phyloP scores from a whole-genome alignment of 805 yeast species.

The Priceomyces castillae region DNA sequence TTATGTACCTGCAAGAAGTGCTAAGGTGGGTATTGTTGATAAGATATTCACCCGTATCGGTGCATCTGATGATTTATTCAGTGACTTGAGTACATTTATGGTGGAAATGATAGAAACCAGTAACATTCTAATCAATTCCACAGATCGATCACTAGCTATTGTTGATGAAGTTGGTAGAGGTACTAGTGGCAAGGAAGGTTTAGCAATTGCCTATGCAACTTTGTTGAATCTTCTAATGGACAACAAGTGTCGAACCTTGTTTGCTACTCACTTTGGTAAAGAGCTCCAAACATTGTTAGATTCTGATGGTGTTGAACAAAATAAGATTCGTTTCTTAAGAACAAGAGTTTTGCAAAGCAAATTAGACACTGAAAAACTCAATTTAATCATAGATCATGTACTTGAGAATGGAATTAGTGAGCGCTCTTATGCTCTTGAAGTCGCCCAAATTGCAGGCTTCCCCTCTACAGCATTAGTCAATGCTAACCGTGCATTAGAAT shows the following conservation, averaged over 20 bases:
- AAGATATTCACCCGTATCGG: constrained; percentile 82
- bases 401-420: constrained; percentile 66
- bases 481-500: constrained; percentile 39
- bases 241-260: constrained; percentile 70
- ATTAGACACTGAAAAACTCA: constrained; percentile 13
- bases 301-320: constrained; percentile 25
- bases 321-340: constrained; percentile 25
- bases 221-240: constrained; percentile 50
- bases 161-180: constrained; percentile 85
- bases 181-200: constrained; percentile 80
- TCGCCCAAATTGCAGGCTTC: constrained; percentile 78
- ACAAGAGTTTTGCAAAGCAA: constrained; percentile 27
- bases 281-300: constrained; percentile 38
- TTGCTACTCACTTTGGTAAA: constrained; percentile 79
- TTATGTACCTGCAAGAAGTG: constrained; percentile 63
- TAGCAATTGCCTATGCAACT: constrained; percentile 80
- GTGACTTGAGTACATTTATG: constrained; percentile 82
- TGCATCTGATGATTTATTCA: constrained; percentile 73
- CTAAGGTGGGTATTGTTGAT: constrained; percentile 67
- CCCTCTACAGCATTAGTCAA: constrained; percentile 55
- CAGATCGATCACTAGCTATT: constrained; percentile 58
- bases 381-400: constrained; percentile 51
- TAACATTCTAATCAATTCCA: constrained; percentile 53
- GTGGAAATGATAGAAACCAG: constrained; percentile 75
- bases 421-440: constrained; percentile 72